phyloP scores from a whole-genome alignment of 192 early-diverging fungal genomes.

The Backusella macrospora region DNA sequence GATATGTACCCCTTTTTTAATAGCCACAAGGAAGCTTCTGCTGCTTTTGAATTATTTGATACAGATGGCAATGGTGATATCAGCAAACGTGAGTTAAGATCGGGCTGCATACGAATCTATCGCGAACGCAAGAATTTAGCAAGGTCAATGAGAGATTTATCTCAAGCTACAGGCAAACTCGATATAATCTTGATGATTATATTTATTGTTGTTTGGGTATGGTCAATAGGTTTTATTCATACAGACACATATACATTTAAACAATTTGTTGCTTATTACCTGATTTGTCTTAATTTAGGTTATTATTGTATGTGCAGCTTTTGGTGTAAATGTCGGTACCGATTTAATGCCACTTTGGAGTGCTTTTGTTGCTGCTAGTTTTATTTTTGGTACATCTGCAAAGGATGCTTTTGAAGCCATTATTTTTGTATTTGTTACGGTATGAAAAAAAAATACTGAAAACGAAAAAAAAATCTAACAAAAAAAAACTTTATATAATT shows the following conservation, averaged over 20 bases:
- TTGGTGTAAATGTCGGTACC: slow-evolving; percentile 65
- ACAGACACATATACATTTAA: not conserved
- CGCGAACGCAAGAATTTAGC: slow-evolving; percentile 76
- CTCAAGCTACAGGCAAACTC: slow-evolving; percentile 82
- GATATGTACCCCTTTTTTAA: slow-evolving; percentile 80
- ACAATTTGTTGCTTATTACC: too few species aligned
- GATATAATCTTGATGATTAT: slow-evolving; percentile 67
- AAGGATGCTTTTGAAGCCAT: slow-evolving; percentile 82
- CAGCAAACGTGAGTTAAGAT: slow-evolving; percentile 78
- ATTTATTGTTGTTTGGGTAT: slow-evolving; percentile 57
- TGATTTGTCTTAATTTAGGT: not conserved
- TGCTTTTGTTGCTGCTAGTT: slow-evolving; percentile 76
- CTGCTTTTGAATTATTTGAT: slow-evolving; percentile 90
- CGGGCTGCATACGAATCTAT: slow-evolving; percentile 76
- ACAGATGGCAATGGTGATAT: slow-evolving; percentile 88
- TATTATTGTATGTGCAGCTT: slow-evolving; percentile 43
- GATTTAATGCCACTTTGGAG: slow-evolving; percentile 69
- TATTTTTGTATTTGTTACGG: slow-evolving; percentile 85
- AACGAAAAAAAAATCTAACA: too few species aligned
- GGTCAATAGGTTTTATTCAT: not conserved
- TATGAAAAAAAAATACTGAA: slow-evolving; percentile 32
- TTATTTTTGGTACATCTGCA: slow-evolving; percentile 82
- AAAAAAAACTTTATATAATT: not conserved
- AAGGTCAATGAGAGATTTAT: slow-evolving; percentile 76
- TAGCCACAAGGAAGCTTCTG: slow-evolving; percentile 67